Conservation (phyloP, 495 filamentous ascomycete genomes). For the Baudoinia panamericana region DNA sequence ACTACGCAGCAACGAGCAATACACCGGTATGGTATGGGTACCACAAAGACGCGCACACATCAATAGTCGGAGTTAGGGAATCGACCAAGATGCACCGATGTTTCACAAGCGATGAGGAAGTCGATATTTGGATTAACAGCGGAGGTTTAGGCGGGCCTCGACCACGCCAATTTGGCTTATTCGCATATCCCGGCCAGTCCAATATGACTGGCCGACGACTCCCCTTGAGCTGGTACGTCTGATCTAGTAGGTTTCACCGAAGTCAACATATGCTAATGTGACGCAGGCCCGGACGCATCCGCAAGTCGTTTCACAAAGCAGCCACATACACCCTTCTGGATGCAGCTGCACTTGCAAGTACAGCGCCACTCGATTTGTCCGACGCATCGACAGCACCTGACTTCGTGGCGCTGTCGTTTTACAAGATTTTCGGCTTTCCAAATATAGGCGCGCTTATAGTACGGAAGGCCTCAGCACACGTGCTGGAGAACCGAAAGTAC, state of each 20-base stretch:
- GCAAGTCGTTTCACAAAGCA: conserved; percentile 31
- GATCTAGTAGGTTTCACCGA: conserved; percentile 3
- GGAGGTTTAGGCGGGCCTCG: conserved; percentile 22
- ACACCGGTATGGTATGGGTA: conserved; percentile 50
- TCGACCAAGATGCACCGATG: conserved; percentile 44
- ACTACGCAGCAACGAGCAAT: conserved; percentile 34
- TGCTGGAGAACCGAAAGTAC: conserved; percentile 50
- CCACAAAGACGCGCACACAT: conserved; percentile 62
- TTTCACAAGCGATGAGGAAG: conserved; percentile 51
- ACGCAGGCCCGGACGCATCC: conserved; percentile 32
- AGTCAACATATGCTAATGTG: conserved; percentile 13
- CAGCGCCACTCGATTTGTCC: conserved; percentile 47
- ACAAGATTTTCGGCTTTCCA: conserved; percentile 75
- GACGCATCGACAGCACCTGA: conserved; percentile 51
- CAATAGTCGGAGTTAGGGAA: conserved; percentile 57
- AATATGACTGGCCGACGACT: conserved; percentile 65
- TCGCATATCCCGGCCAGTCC: conserved; percentile 67
- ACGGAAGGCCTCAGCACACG: conserved; percentile 46
- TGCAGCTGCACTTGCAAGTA: conserved; percentile 59
- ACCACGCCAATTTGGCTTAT: conserved; percentile 38
- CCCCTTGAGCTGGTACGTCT: conserved; percentile 43
- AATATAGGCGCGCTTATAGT: conserved; percentile 62
- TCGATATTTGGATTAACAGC: conserved; percentile 48
- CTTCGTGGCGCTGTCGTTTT: conserved; percentile 58
- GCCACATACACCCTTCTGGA: conserved; percentile 53